These are phyloP conservation scores for Saturnispora dispora DNA, from an alignment of 805 yeast genomes.

Conservation along the genomic window DNA sequence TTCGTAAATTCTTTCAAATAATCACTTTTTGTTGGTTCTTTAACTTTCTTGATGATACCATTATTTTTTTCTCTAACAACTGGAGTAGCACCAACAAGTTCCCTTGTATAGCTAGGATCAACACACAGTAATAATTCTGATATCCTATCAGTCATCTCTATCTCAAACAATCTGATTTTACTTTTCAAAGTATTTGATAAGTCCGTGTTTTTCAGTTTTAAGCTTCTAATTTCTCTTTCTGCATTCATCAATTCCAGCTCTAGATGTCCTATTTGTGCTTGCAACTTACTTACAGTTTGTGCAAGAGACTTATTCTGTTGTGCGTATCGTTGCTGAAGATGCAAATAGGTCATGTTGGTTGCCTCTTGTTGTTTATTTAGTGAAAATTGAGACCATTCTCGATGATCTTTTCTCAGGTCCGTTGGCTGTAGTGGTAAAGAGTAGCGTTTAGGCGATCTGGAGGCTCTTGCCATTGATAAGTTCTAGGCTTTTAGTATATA, in stretches of 20 bases:
- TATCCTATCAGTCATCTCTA: constrained; percentile 9
- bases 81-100: neutral
- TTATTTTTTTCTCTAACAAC: neutral
- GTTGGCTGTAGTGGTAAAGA: neutral
- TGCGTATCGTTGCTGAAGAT: constrained; percentile 22
- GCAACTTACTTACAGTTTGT: constrained; percentile 44
- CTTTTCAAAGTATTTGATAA: constrained; percentile 8
- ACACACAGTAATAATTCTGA: neutral
- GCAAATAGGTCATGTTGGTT: neutral
- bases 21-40: neutral
- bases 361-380: neutral
- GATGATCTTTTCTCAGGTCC: neutral
- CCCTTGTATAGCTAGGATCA: neutral
- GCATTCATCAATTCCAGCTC: constrained; percentile 35
- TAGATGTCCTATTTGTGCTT: constrained; percentile 42
- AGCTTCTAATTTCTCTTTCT: constrained; percentile 22
- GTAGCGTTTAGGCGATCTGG: constrained; percentile 2
- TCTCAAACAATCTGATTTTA: constrained; percentile 10
- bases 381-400: neutral
- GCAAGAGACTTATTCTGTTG: constrained; percentile 55
- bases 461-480: constrained; percentile 2
- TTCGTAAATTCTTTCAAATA: neutral
- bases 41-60: neutral
- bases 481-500: neutral
- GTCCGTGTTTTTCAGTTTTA: constrained; percentile 18